Conservation (phyloP, 75 land plant genomes). For the Adiantum capillusveneris region DNA sequence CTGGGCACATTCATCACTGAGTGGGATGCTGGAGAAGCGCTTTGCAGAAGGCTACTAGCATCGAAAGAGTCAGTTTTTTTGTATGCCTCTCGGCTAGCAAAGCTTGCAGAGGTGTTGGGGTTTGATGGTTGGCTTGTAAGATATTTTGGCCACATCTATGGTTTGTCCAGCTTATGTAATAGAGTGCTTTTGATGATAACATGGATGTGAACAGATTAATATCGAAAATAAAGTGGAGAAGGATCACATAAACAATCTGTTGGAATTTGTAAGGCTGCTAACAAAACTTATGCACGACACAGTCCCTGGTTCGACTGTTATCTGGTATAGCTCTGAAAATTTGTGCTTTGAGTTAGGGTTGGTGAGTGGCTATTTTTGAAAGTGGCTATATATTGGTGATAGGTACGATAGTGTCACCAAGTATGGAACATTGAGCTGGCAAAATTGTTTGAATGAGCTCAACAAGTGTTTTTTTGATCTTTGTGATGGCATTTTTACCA, state of each 20-base stretch:
- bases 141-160: too few relatives aligned
- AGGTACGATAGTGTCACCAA: conserved; percentile 79
- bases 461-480: conserved; percentile 81
- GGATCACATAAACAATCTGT: conserved; percentile 38
- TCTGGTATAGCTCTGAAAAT: conserved; percentile 43
- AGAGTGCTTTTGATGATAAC: not conserved
- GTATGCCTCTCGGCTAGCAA: conserved; percentile 69
- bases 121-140: conserved; percentile 98
- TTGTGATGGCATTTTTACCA: conserved; percentile 81
- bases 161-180: too few relatives aligned
- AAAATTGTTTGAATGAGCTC: conserved; percentile 59
- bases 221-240: conserved; percentile 54
- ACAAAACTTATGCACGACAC: conserved; percentile 52
- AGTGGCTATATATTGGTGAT: conserved; percentile 2
- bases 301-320: conserved; percentile 59
- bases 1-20: conserved; percentile 85
- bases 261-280: conserved; percentile 59
- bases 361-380: not conserved
- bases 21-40: conserved; percentile 57
- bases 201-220: conserved; percentile 51
- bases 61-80: conserved; percentile 59
- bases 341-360: not conserved
- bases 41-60: conserved; percentile 37
- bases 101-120: conserved; percentile 65
- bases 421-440: conserved; percentile 62